phyloP scores from a whole-genome alignment of 2,329 filamentous ascomycete genomes.

The Biscogniauxia sp. region DNA sequence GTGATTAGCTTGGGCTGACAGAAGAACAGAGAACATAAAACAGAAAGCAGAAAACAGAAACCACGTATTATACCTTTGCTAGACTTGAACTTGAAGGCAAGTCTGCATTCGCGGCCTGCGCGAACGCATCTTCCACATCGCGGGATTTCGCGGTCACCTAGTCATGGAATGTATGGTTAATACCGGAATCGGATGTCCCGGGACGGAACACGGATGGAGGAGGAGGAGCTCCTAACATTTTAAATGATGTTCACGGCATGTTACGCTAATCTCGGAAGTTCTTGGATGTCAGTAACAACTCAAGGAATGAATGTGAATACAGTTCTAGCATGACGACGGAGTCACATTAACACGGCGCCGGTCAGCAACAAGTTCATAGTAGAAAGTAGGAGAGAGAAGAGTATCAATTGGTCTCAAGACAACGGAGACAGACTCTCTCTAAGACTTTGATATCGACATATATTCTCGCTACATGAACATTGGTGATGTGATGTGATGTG shows the following conservation, averaged over 20 bases:
- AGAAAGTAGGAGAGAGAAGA: not conserved
- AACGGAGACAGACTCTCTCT: not conserved
- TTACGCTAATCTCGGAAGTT: constrained; percentile 34
- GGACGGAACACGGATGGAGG: not conserved
- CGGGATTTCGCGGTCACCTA: constrained; percentile 40
- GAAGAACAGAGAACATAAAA: no score
- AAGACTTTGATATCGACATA: not conserved
- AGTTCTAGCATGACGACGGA: not conserved
- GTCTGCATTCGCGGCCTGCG: constrained; percentile 32
- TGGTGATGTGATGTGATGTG: not conserved
- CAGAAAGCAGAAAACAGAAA: constrained; percentile 1
- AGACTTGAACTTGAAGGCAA: constrained; percentile 35
- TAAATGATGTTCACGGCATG: constrained; percentile 46
- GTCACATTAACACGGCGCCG: not conserved
- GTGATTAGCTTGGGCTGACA: not conserved
- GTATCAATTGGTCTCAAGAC: not conserved
- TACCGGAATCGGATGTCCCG: not conserved
- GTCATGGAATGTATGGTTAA: constrained; percentile 1
- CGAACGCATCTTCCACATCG: constrained; percentile 32
- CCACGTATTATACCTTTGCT: constrained; percentile 26
- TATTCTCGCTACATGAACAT: not conserved
- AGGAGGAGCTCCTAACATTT: constrained; percentile 38
- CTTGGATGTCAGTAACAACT: constrained; percentile 12
- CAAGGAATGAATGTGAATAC: not conserved
- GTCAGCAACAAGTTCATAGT: not conserved